phyloP scores from a whole-genome alignment of 2,329 filamentous ascomycete species.

The Trichophyton rubrum region DNA sequence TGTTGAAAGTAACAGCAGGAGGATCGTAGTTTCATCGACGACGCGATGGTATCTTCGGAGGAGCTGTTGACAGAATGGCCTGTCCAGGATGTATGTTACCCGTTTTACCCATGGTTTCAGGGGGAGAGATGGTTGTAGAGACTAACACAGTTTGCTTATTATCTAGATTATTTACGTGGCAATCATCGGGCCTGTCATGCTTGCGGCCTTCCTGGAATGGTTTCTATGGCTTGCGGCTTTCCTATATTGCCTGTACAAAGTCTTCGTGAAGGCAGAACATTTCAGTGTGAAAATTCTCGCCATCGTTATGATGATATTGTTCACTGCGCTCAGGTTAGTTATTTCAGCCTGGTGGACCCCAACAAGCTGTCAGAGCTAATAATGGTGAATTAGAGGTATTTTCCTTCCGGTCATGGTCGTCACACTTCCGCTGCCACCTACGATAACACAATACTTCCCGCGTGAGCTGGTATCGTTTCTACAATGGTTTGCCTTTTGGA shows the following conservation, averaged over 20 bases:
- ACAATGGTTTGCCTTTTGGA: slow-evolving; percentile 94
- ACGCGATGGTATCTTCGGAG: slow-evolving; percentile 6
- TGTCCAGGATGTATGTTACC: slow-evolving; percentile 23
- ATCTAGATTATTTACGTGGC: slow-evolving; percentile 72
- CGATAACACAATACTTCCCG: slow-evolving; percentile 63
- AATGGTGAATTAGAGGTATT: slow-evolving; percentile 45
- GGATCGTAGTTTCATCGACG: not conserved
- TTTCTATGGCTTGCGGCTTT: slow-evolving; percentile 91
- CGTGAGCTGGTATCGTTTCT: slow-evolving; percentile 53
- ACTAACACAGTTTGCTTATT: not conserved
- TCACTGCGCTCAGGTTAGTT: slow-evolving; percentile 60
- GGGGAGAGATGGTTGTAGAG: too few species aligned
- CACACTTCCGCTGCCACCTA: slow-evolving; percentile 67
- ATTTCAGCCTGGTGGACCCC: slow-evolving; percentile 3
- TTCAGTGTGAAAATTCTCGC: slow-evolving; percentile 70
- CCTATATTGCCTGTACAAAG: slow-evolving; percentile 78
- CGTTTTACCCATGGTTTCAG: not conserved
- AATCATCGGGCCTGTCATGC: slow-evolving; percentile 68
- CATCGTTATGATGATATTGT: slow-evolving; percentile 60
- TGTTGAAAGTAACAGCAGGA: not conserved
- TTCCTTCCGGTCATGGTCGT: slow-evolving; percentile 93
- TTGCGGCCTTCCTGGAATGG: slow-evolving; percentile 83
- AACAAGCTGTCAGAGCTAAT: not conserved
- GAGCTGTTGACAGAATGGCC: slow-evolving; percentile 22
- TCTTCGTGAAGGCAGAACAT: slow-evolving; percentile 78